Conservation (phyloP, 2,329 filamentous ascomycete species). For the Aspergillus uvarum region DNA sequence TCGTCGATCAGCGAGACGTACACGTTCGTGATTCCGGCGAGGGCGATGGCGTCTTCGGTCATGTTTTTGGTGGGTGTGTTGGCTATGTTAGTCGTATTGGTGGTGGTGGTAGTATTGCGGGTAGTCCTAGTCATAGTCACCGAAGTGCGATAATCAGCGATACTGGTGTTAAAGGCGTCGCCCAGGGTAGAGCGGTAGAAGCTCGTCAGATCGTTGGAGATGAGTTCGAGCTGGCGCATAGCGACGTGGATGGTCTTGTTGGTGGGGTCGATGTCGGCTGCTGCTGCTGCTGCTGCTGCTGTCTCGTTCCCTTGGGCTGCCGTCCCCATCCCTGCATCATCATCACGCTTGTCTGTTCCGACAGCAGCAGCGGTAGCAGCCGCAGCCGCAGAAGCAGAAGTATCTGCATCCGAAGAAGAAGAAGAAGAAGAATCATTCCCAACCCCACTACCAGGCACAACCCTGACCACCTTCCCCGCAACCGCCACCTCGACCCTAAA, state of each 20-base stretch:
- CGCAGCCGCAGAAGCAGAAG: too few relatives aligned
- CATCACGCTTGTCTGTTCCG: too few relatives aligned
- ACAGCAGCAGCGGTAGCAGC: too few relatives aligned
- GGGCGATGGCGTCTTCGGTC: background rate
- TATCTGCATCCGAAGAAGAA: too few relatives aligned
- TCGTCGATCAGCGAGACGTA: conserved; percentile 2
- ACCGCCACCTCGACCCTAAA: background rate
- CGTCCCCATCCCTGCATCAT: background rate
- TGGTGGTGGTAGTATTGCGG: background rate
- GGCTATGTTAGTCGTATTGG: background rate
- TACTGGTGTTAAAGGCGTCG: conserved; percentile 1
- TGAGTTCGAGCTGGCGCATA: background rate
- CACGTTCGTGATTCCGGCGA: background rate
- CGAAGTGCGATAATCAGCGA: background rate
- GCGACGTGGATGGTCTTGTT: conserved; percentile 1
- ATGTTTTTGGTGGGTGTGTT: too few relatives aligned
- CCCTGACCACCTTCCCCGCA: background rate
- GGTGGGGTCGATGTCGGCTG: background rate
- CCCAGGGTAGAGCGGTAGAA: conserved; percentile 1
- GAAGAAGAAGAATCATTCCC: too few relatives aligned
- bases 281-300: too few relatives aligned
- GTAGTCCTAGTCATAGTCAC: background rate
- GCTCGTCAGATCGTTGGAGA: background rate
- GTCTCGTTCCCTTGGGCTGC: too few relatives aligned
- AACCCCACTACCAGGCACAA: too few relatives aligned